Base-by-base conservation (phyloP, 495 filamentous ascomycete species). In the Daldinia caldariorum region DNA sequence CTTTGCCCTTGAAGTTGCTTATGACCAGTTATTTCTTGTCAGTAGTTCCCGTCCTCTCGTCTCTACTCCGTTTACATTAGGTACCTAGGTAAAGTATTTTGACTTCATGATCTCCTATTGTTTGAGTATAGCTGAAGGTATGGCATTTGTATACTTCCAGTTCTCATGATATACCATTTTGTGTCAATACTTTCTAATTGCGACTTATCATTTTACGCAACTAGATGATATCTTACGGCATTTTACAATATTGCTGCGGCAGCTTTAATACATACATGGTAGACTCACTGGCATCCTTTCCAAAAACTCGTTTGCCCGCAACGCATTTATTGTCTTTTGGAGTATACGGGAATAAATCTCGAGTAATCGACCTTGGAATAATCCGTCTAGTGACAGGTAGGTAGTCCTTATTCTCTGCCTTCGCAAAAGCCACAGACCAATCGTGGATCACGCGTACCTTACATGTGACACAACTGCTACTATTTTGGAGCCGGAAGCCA, bases 371-470 rank as follows among this genome's bases (percentile, higher is more conserved):
- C 26, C 26, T 26, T 26, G 26, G 26, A 26, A 26, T 26, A 26
- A 26, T 26, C 26, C 26, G 1, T 26, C 3, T 26, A 26, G 26
- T 26, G 26, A 3, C 26, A n/a, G n/a, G n/a, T n/a, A n/a, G n/a
- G n/a, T 26, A 26, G 26, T 26, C 26, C 26, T 3, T 26, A 26
- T 26, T 26, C 26, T 26, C 26, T 3, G 1, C 26, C 26, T 26
- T 26, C 26, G 26, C 26, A 26, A 26, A 26, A 26, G 26, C 26
- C 6, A 51, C 49, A 12, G 29, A 26, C 67, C 67, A 70, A 66
- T 66, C 57, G 64, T 43, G 34, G 35, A 39, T 7, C 29, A 57
- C 14, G 34, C n/a, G 62, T 70, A 70, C 67, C 61, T 70, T 66
- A 51, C 57, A 66, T 70, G 55, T 58, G 18, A 16, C 45, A 58